Percentiles rank a stretch among this genome's conserved stretches.
These are phyloP conservation scores for Helianthus annuus DNA, from an alignment of 129 eudicot species.

Conservation along the genomic window HanXRQr2.0-SUNRISE NC_035436.2:170818383-170818882, in stretches of 20 bases:
- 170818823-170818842: too few relatives aligned
- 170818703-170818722: too few relatives aligned
- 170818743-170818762: too few relatives aligned
- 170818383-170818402: neutral
- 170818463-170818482: conserved; percentile 53
- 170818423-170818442: neutral
- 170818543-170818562: conserved; percentile 81
- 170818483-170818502: conserved; percentile 90
- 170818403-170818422: conserved; percentile 17
- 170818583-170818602: conserved; percentile 39
- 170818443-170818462: conserved; percentile 26
- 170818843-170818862: too few relatives aligned
- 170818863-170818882: too few relatives aligned
- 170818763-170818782: too few relatives aligned
- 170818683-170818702: too few relatives aligned
- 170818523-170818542: conserved; percentile 86
- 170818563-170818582: conserved; percentile 63
- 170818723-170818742: too few relatives aligned
- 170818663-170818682: neutral
- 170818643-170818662: neutral
- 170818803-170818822: too few relatives aligned
- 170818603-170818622: conserved; percentile 16
- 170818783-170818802: too few relatives aligned
- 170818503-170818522: conserved; percentile 85
- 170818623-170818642: neutral